Evolutionary conservation across 345 rosid genomes (phyloP).

Genomic region (Syzygium grande): DNA sequence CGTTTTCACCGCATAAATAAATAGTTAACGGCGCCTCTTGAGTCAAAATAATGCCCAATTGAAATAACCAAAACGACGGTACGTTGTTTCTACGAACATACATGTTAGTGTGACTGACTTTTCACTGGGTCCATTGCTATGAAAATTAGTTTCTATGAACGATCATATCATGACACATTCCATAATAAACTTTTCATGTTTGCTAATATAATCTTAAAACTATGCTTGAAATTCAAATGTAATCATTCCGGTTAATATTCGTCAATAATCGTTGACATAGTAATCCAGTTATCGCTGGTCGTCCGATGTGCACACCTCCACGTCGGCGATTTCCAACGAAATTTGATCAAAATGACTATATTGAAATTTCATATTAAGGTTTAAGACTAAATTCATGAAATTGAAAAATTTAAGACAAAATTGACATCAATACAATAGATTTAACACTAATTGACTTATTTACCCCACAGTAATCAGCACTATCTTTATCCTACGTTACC

Average conservation of each 20-base stretch:
- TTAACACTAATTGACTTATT: not conserved
- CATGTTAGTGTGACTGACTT: not conserved
- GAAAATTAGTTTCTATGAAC: not conserved
- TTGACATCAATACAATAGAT: not conserved
- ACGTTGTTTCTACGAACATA: not conserved
- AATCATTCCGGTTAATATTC: not conserved
- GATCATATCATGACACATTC: not conserved
- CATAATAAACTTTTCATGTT: fast-evolving
- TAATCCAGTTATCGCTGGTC: not conserved
- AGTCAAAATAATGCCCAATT: not conserved
- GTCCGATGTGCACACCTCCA: not conserved
- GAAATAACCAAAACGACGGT: not conserved
- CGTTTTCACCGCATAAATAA: not conserved
- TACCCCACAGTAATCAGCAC: not conserved
- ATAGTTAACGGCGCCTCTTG: not conserved
- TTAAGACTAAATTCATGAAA: not conserved
- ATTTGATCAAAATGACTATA: fast-evolving
- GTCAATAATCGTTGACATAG: no score
- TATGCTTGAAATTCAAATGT: not conserved
- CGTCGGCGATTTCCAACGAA: fast-evolving
- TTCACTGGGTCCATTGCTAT: not conserved
- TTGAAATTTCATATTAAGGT: not conserved
- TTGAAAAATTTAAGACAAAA: not conserved
- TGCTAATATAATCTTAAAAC: not conserved
- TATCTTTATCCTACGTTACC: not conserved